Conservation (phyloP, 2,329 filamentous ascomycete genomes). For the Colletotrichum sidae region DNA sequence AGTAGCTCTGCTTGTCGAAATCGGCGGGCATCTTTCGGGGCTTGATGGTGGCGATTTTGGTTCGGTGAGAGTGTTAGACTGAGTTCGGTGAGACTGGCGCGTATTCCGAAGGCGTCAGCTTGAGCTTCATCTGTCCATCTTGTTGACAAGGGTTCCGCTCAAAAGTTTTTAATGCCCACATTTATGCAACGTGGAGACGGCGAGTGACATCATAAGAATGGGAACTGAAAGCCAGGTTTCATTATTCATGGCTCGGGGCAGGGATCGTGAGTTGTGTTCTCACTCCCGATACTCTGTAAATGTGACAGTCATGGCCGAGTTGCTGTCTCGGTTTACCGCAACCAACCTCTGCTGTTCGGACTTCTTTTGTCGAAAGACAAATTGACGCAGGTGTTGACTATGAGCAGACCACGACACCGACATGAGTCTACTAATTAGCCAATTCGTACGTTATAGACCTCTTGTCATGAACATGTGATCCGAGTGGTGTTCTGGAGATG, state of each 20-base stretch:
- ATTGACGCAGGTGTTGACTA: too few relatives aligned
- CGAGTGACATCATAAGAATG: conserved; percentile 26
- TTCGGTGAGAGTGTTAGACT: background rate
- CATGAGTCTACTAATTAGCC: too few relatives aligned
- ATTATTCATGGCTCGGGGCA: background rate
- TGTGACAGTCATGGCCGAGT: conserved; percentile 8
- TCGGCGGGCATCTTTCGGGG: conserved; percentile 41
- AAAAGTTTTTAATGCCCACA: conserved; percentile 33
- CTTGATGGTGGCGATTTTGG: background rate
- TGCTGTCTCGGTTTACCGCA: background rate
- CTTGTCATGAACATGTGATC: background rate
- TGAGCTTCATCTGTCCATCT: background rate
- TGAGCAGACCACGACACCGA: too few relatives aligned
- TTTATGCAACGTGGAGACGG: conserved; percentile 15
- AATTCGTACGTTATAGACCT: too few relatives aligned
- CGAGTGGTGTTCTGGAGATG: background rate
- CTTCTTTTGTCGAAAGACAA: rapidly evolving
- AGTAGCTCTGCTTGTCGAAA: conserved; percentile 63
- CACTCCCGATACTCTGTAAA: background rate
- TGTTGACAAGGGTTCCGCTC: conserved; percentile 17
- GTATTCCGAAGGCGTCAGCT: conserved; percentile 1
- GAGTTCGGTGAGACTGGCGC: conserved; percentile 6
- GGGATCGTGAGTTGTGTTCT: background rate
- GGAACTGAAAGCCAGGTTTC: conserved; percentile 4
- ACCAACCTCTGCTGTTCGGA: rapidly evolving